phyloP scores from a whole-genome alignment of 306 rosid genomes.

The Glycyrrhiza uralensis region DNA sequence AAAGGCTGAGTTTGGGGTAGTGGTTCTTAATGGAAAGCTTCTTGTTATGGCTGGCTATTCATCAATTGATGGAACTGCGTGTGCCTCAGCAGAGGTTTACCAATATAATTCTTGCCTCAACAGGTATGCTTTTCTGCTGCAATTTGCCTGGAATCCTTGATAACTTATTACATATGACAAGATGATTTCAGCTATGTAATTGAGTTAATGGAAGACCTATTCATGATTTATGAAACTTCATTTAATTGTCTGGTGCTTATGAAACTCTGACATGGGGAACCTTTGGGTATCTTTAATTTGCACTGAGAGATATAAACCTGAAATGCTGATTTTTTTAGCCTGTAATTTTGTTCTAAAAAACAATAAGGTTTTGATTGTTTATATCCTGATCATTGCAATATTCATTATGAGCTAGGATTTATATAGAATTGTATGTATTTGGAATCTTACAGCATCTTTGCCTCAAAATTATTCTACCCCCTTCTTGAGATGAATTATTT shows the following conservation, averaged over 20 bases:
- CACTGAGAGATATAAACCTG: not conserved
- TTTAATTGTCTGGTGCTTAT: not conserved
- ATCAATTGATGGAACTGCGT: constrained; percentile 36
- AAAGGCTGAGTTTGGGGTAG: constrained; percentile 69
- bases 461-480: no score
- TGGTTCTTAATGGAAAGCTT: constrained; percentile 82
- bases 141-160: not conserved
- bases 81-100: constrained; percentile 68
- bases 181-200: not conserved
- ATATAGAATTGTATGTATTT: not conserved
- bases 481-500: no score
- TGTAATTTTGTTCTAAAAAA: not conserved
- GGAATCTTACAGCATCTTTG: not conserved
- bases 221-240: not conserved
- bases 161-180: not conserved
- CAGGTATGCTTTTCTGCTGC: constrained; percentile 38
- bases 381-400: not conserved
- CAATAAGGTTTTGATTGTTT: not conserved
- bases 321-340: not conserved
- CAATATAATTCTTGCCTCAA: constrained; percentile 84
- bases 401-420: not conserved
- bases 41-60: constrained; percentile 84
- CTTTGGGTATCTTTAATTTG: not conserved
- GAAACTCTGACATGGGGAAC: not conserved
- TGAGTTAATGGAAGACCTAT: not conserved